Evolutionary conservation across 2,329 filamentous ascomycete genomes (phyloP).

Genomic region (Domatiomyces globalis): DNA sequence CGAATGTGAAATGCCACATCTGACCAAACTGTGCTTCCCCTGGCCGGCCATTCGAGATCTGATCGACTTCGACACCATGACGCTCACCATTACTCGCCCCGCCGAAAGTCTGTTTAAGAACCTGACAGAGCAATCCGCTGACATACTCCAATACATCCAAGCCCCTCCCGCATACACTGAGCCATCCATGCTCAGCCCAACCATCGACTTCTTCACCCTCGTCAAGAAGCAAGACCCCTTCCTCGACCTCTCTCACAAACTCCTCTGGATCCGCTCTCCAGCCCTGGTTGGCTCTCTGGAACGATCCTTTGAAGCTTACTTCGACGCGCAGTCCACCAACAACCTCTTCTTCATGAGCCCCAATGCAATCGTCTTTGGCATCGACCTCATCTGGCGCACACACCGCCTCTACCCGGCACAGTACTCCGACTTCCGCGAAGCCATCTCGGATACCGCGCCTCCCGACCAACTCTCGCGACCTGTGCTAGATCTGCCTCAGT

Average conservation of each 20-base stretch:
- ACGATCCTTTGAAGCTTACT: not conserved
- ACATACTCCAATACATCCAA: constrained; percentile 11
- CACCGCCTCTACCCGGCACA: constrained; percentile 8
- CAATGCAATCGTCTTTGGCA: not conserved
- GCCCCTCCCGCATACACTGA: constrained; percentile 10
- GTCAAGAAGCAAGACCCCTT: constrained; percentile 7
- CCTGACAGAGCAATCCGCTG: constrained; percentile 7
- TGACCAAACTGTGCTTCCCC: constrained; percentile 7
- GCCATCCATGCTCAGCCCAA: not conserved
- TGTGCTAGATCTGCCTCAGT: not conserved
- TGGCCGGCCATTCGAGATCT: constrained; percentile 10
- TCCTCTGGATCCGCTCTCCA: constrained; percentile 13
- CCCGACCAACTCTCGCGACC: not conserved
- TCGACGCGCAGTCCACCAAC: not conserved
- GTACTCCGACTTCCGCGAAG: constrained; percentile 1
- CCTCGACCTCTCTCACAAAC: constrained; percentile 3
- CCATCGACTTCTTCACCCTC: constrained; percentile 4
- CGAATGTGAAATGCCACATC: constrained; percentile 1
- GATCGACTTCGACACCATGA: constrained; percentile 8
- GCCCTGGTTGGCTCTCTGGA: constrained; percentile 6
- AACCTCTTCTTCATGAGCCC: not conserved
- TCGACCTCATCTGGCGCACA: constrained; percentile 10
- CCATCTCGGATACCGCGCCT: not conserved
- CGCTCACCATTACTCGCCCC: constrained; percentile 5
- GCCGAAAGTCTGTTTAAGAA: constrained; percentile 10